Conservation (phyloP, 345 rosid species). For the Hibiscus trionum region DNA sequence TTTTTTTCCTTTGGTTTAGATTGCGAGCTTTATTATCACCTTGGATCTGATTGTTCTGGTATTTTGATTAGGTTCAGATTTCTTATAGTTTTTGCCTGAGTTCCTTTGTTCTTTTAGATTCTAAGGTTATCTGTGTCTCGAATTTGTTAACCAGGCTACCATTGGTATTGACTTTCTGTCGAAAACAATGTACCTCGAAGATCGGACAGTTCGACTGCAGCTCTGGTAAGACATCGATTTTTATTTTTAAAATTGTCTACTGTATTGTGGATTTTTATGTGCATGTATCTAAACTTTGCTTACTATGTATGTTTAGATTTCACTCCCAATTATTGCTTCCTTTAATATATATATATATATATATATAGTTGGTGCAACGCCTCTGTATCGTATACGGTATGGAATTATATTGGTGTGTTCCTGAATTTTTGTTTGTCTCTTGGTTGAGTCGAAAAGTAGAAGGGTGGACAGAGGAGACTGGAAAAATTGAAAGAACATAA, state of each 20-base stretch:
- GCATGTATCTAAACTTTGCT: not conserved
- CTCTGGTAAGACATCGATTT: conserved; percentile 42
- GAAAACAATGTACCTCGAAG: conserved; percentile 87
- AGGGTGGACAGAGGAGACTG: no score
- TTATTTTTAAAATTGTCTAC: not conserved
- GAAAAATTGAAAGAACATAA: no score
- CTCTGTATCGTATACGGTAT: not conserved
- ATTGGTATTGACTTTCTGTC: conserved; percentile 83
- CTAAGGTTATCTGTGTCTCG: conserved; percentile 10
- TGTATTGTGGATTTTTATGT: not conserved
- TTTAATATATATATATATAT: no score
- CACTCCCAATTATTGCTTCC: not conserved
- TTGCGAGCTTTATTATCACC: not conserved
- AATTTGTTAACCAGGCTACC: conserved; percentile 49
- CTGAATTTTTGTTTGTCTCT: not conserved
- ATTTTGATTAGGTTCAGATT: not conserved
- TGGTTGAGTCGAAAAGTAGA: not conserved
- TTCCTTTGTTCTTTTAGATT: not conserved
- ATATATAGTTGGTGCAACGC: not conserved
- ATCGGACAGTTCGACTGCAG: conserved; percentile 74
- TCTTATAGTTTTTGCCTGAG: not conserved
- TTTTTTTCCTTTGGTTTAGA: not conserved
- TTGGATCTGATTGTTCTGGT: conserved; percentile 10
- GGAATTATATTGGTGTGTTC: not conserved
- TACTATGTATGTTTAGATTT: not conserved